Evolutionary conservation across 2,329 filamentous ascomycete genomes (phyloP).

Genomic region (Pseudocercospora fijiensis): DNA sequence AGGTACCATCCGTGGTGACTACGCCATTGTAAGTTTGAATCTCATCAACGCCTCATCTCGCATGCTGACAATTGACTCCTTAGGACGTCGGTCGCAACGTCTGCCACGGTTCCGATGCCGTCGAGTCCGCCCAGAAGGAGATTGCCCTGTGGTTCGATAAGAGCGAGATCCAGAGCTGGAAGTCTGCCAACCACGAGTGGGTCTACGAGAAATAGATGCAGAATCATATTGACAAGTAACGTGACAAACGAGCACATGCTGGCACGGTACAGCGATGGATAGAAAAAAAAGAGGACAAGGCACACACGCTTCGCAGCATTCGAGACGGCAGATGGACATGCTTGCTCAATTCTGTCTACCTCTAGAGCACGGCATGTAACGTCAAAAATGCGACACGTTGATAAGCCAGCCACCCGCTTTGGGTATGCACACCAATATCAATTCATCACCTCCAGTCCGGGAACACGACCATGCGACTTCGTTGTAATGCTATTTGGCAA

Average conservation of each 20-base stretch:
- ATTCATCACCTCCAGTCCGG: background rate
- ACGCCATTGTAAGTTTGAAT: conserved; percentile 60
- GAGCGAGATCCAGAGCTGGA: conserved; percentile 81
- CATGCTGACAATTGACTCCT: conserved; percentile 18
- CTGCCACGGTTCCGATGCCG: conserved; percentile 98
- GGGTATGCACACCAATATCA: background rate
- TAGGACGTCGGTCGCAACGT: conserved; percentile 91
- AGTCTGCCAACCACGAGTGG: conserved; percentile 83
- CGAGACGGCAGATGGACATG: background rate
- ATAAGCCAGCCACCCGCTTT: background rate
- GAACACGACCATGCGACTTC: background rate
- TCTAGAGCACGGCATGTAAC: background rate
- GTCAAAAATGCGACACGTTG: background rate
- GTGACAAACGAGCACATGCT: background rate
- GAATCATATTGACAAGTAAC: background rate
- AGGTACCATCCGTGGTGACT: conserved; percentile 97
- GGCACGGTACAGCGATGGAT: background rate
- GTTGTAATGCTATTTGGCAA: background rate
- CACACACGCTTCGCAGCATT: background rate
- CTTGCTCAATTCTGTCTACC: background rate
- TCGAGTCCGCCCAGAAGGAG: conserved; percentile 99
- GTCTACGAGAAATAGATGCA: conserved; percentile 80
- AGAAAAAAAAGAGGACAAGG: conserved; percentile 1
- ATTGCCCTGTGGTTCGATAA: conserved; percentile 97
- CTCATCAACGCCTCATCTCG: background rate